Conservation (phyloP, 768 basidiomycete species). For the Serpula lacrymans region DNA sequence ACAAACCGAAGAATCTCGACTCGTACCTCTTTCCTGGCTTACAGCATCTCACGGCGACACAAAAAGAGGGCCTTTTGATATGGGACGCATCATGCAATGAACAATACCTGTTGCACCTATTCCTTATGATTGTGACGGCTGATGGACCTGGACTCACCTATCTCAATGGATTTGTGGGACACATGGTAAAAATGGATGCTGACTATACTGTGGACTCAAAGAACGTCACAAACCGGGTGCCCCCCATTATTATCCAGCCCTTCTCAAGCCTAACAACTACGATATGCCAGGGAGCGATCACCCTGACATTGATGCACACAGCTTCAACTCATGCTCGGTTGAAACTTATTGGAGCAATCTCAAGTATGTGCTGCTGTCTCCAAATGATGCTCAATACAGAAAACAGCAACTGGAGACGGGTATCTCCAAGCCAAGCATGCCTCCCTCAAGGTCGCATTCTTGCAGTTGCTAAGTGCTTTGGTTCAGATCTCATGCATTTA, state of each 20-base stretch:
- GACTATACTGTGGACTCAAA: slow-evolving; percentile 24
- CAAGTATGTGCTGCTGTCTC: not conserved
- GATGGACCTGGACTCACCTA: slow-evolving; percentile 32
- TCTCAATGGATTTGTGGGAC: slow-evolving; percentile 32
- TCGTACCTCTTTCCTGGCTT: slow-evolving; percentile 13
- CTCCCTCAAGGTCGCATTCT: slow-evolving; percentile 17
- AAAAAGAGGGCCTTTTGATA: slow-evolving; percentile 24
- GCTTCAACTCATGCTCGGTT: slow-evolving; percentile 1
- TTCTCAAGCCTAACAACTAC: slow-evolving; percentile 23
- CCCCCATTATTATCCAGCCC: slow-evolving; percentile 32
- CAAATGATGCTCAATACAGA: slow-evolving; percentile 19
- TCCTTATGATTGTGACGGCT: slow-evolving; percentile 24
- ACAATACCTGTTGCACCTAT: slow-evolving; percentile 16
- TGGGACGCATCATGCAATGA: slow-evolving; percentile 20
- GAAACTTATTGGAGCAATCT: not conserved
- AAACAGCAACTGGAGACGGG: slow-evolving; percentile 25
- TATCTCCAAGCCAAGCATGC: slow-evolving; percentile 31
- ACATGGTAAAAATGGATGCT: slow-evolving; percentile 22
- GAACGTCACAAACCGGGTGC: slow-evolving; percentile 28
- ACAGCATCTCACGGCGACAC: slow-evolving; percentile 27
- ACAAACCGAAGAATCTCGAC: not conserved
- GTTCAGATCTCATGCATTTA: slow-evolving; percentile 41
- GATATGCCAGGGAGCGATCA: slow-evolving; percentile 17
- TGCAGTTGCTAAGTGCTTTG: slow-evolving; percentile 29
- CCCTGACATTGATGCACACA: slow-evolving; percentile 17